phyloP scores from a whole-genome alignment of 2,329 filamentous ascomycete genomes.

The Hymenoscyphus occultus region DNA sequence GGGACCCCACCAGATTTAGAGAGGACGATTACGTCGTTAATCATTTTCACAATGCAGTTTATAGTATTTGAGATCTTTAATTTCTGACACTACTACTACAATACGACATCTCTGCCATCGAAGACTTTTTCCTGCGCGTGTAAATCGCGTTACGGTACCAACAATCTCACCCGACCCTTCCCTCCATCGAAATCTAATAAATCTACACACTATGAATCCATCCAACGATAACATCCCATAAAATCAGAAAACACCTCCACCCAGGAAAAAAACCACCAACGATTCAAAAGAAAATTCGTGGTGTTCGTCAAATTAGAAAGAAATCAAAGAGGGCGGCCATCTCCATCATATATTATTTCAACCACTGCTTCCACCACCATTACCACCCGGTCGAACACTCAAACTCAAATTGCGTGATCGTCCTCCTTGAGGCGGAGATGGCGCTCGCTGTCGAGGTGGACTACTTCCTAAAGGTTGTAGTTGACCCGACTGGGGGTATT shows the following conservation, averaged over 20 bases:
- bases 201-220: neutral
- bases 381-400: conserved; percentile 4
- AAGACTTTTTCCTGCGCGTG: no score
- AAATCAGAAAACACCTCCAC: neutral
- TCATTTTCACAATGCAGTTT: no score
- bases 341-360: neutral
- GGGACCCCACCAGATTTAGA: no score
- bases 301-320: conserved; percentile 1
- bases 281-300: conserved; percentile 1
- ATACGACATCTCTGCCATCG: no score
- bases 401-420: conserved; percentile 8
- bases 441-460: neutral
- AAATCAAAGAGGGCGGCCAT: neutral
- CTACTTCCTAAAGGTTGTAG: conserved; percentile 2
- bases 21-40: no score
- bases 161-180: neutral
- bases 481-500: neutral
- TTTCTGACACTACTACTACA: no score
- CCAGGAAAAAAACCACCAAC: neutral
- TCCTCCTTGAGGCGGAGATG: conserved; percentile 4
- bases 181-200: neutral
- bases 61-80: no score
- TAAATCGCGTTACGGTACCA: neutral
- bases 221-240: neutral
- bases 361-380: neutral